Evolutionary conservation across 225 moss, liverwort and hornwort species (phyloP).

Genomic region (Anthoceros angustus): DNA sequence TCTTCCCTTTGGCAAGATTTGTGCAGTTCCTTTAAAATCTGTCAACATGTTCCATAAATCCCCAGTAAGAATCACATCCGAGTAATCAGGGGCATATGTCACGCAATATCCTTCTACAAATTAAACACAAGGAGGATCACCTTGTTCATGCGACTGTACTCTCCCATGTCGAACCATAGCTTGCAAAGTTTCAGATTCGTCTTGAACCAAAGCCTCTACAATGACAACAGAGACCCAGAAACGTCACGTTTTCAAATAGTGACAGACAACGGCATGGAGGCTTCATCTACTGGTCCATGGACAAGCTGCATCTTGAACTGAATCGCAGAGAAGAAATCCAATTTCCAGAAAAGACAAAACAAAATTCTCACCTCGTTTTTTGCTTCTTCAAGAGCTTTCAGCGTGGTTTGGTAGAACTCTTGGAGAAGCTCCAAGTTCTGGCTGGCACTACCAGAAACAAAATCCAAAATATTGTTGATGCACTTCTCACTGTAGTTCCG

Average conservation of each 20-base stretch:
- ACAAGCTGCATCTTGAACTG: background rate
- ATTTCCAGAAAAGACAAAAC: background rate
- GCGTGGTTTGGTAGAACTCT: conserved; percentile 93
- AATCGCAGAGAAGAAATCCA: background rate
- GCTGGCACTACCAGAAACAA: conserved; percentile 84
- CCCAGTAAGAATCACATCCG: conserved; percentile 3
- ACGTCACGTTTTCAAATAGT: background rate
- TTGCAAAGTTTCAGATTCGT: conserved; percentile 98
- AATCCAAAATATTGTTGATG: conserved; percentile 97
- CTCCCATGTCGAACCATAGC: conserved; percentile 97
- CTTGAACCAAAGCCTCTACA: conserved; percentile 98
- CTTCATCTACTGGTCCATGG: conserved; percentile 7
- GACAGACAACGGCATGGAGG: background rate
- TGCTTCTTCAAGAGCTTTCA: conserved; percentile 92
- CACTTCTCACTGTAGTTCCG: conserved; percentile 98
- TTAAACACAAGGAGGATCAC: conserved; percentile 19
- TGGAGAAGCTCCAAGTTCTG: conserved; percentile 94
- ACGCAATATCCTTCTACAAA: background rate
- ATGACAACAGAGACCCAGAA: conserved; percentile 6
- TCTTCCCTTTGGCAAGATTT: conserved; percentile 99
- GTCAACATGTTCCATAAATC: background rate
- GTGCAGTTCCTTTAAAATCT: conserved; percentile 99
- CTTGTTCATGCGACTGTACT: conserved; percentile 98
- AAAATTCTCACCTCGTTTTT: conserved; percentile 61
- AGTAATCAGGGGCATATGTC: background rate